These are phyloP conservation scores for Aspergillus jensenii DNA, from an alignment of 2,329 filamentous ascomycete genomes.

Conservation along the genomic window DNA sequence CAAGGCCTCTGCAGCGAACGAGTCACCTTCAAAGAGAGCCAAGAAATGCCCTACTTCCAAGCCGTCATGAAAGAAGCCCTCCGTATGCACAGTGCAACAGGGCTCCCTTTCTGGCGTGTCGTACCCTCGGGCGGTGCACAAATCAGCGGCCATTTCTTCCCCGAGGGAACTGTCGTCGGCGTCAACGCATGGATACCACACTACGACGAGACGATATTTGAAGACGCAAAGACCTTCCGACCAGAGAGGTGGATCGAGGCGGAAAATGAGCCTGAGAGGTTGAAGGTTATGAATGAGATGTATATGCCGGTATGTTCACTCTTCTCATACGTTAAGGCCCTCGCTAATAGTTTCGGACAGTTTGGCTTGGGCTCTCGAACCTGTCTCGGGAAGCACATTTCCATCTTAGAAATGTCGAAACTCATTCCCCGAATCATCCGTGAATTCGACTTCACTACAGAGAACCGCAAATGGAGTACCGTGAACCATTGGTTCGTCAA, in stretches of 20 bases:
- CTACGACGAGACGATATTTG: slow-evolving; percentile 45
- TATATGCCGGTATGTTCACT: slow-evolving; percentile 39
- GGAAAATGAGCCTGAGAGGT: slow-evolving; percentile 28
- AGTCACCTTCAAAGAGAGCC: slow-evolving; percentile 41
- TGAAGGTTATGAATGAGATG: slow-evolving; percentile 38
- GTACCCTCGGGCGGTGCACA: slow-evolving; percentile 48
- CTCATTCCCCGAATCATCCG: slow-evolving; percentile 34
- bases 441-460: slow-evolving; percentile 27
- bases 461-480: slow-evolving; percentile 32
- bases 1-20: slow-evolving; percentile 24
- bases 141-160: slow-evolving; percentile 44
- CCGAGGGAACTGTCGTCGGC: slow-evolving; percentile 44
- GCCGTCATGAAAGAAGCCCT: slow-evolving; percentile 56
- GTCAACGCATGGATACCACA: slow-evolving; percentile 48
- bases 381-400: slow-evolving; percentile 38
- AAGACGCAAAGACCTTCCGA: slow-evolving; percentile 42
- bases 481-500: slow-evolving; percentile 48
- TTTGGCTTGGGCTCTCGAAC: slow-evolving; percentile 37
- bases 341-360: slow-evolving; percentile 13
- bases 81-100: slow-evolving; percentile 51
- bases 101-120: slow-evolving; percentile 51
- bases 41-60: slow-evolving; percentile 52
- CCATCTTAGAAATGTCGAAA: slow-evolving; percentile 39
- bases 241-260: slow-evolving; percentile 49
- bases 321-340: no score